These are phyloP conservation scores for Adansonia gregorii DNA, from an alignment of 441 rosid genomes.

Conservation along the genomic window DNA sequence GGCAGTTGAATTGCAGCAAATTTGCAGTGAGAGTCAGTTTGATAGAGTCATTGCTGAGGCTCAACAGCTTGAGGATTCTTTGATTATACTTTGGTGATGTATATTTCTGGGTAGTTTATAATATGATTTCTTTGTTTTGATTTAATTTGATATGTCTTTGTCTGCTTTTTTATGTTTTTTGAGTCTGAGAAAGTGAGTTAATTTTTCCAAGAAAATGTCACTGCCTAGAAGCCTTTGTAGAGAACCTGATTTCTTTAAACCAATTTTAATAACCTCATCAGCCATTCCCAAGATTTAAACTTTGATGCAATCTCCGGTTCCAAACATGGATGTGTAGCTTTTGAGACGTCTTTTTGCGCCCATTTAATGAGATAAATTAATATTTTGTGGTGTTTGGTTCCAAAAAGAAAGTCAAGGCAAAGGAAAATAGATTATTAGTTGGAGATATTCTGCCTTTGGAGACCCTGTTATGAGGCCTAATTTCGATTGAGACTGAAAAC, in stretches of 20 bases:
- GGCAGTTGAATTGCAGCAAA: conserved; percentile 53
- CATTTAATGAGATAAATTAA: not conserved
- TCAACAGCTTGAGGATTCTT: conserved; percentile 60
- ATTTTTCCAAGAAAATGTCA: not conserved
- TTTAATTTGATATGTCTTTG: not conserved
- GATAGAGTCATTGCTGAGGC: conserved; percentile 76
- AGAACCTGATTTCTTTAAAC: not conserved
- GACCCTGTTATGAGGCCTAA: not conserved
- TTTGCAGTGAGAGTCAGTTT: conserved; percentile 64
- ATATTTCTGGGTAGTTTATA: not conserved
- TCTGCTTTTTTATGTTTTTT: conserved; percentile 1
- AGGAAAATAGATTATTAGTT: not conserved
- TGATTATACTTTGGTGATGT: conserved; percentile 73
- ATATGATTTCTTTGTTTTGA: conserved; percentile 15
- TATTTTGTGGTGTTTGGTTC: not conserved
- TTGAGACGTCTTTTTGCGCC: not conserved
- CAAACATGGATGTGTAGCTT: not conserved
- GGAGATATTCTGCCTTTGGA: not conserved
- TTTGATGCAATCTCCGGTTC: not conserved
- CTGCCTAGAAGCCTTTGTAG: not conserved
- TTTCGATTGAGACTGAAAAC: not conserved
- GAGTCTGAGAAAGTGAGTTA: not conserved
- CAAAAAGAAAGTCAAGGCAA: not conserved
- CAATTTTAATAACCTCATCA: not conserved
- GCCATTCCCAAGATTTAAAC: conserved; percentile 1